These are phyloP conservation scores for Blastobotrys serpentis DNA, from an alignment of 1,139 yeast genomes.

Conservation along the genomic window DNA sequence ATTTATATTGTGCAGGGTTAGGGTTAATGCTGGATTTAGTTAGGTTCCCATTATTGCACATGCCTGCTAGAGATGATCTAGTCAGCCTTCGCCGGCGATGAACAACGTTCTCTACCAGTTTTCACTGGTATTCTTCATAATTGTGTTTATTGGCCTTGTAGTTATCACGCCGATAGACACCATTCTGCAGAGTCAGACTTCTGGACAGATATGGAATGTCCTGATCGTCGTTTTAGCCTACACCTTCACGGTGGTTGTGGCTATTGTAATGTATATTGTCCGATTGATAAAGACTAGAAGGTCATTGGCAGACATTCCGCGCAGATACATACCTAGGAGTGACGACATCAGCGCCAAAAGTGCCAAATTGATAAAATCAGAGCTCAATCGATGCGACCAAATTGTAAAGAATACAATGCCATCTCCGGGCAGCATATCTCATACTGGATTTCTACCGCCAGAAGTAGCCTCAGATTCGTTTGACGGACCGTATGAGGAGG, in stretches of 20 bases:
- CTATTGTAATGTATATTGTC: constrained; percentile 47
- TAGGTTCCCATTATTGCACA: too few species aligned
- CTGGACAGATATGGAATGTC: constrained; percentile 61
- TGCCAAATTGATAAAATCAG: constrained; percentile 44
- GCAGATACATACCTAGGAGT: constrained; percentile 65
- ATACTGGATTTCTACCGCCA: constrained; percentile 59
- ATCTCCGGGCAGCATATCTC: constrained; percentile 46
- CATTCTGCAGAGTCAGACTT: constrained; percentile 60
- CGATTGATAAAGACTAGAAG: constrained; percentile 61
- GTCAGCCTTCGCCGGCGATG: background rate
- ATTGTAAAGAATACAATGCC: constrained; percentile 56
- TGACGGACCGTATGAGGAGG: constrained; percentile 61
- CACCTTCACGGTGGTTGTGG: constrained; percentile 54
- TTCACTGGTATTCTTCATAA: constrained; percentile 52
- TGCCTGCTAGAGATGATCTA: too few species aligned
- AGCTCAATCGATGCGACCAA: constrained; percentile 48
- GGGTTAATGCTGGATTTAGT: background rate
- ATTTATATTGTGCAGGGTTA: background rate
- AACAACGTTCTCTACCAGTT: constrained; percentile 48
- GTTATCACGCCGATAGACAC: constrained; percentile 76
- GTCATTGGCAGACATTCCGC: constrained; percentile 72
- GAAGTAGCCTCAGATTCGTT: constrained; percentile 49
- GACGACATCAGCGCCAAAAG: constrained; percentile 60
- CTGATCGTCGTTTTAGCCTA: constrained; percentile 75
- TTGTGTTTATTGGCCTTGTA: constrained; percentile 55